phyloP scores from a whole-genome alignment of 192 early-diverging fungal species.

The Chytriomyces confervae region DNA sequence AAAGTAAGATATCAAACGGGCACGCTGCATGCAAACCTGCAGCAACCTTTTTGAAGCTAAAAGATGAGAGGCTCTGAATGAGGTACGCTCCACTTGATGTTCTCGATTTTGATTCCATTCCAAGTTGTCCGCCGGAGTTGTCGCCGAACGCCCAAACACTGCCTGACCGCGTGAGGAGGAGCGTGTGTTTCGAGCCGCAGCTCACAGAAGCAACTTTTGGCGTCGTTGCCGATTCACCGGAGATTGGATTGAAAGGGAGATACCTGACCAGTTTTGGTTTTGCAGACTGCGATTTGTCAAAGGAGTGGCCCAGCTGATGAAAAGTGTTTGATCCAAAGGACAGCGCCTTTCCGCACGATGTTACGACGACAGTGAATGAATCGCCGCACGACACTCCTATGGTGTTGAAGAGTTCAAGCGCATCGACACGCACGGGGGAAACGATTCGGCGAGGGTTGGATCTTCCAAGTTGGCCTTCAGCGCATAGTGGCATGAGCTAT shows the following conservation, averaged over 20 bases:
- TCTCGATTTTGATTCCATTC: too few species aligned
- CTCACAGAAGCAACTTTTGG: not conserved
- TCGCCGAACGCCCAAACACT: conserved; percentile 25
- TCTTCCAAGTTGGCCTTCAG: conserved; percentile 19
- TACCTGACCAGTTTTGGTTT: conserved; percentile 21
- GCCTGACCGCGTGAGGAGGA: conserved; percentile 6
- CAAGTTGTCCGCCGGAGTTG: conserved; percentile 17
- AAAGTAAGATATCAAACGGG: too few species aligned
- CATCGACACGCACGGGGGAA: conserved; percentile 14
- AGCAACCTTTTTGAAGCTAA: conserved; percentile 8
- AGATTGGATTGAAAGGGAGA: conserved; percentile 5
- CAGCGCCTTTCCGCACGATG: conserved; percentile 17
- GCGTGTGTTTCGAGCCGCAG: conserved; percentile 14
- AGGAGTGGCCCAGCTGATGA: conserved; percentile 21
- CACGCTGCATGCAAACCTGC: not conserved
- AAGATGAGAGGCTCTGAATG: not conserved
- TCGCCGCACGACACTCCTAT: conserved; percentile 14
- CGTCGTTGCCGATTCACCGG: not conserved
- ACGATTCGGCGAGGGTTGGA: not conserved
- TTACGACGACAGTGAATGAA: conserved; percentile 16
- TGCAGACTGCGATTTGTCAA: not conserved
- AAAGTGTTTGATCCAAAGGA: conserved; percentile 19
- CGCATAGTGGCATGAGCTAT: too few species aligned
- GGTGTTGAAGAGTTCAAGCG: conserved; percentile 18
- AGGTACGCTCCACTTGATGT: not conserved